phyloP scores from a whole-genome alignment of 2,329 filamentous ascomycete species.

The Boeremia exigua region DNA sequence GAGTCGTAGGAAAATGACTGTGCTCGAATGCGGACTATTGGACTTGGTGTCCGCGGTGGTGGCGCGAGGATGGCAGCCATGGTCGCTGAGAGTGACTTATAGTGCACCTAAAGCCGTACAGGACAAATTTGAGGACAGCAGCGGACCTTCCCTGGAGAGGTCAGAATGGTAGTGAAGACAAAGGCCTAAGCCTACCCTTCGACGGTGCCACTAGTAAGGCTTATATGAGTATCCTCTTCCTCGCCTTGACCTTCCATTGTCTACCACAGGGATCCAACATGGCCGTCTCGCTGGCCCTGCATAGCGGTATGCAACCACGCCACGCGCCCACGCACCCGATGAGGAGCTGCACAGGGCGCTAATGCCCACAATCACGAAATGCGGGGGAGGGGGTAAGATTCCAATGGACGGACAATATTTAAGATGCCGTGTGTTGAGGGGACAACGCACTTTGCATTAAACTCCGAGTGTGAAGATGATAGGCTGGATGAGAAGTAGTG shows the following conservation, averaged over 20 bases:
- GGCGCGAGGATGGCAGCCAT: slow-evolving; percentile 31
- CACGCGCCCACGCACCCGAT: slow-evolving; percentile 21
- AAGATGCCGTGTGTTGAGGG: slow-evolving; percentile 27
- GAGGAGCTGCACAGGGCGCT: slow-evolving; percentile 23
- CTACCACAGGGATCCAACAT: slow-evolving; percentile 16
- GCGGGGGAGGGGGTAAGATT: slow-evolving; percentile 25
- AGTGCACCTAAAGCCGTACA: not conserved
- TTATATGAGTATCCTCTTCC: slow-evolving; percentile 22
- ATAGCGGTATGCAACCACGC: slow-evolving; percentile 33
- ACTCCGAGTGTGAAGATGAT: slow-evolving; percentile 12
- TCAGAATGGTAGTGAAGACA: not conserved
- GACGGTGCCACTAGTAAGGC: slow-evolving; percentile 11
- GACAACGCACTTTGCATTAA: slow-evolving; percentile 44
- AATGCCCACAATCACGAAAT: slow-evolving; percentile 16
- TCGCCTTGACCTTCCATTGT: not conserved
- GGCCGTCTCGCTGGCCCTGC: slow-evolving; percentile 39
- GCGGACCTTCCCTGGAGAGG: not conserved
- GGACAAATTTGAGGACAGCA: not conserved
- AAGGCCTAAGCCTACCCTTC: slow-evolving; percentile 15
- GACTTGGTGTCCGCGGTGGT: slow-evolving; percentile 43
- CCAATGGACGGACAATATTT: slow-evolving; percentile 20
- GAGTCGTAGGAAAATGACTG: slow-evolving; percentile 42
- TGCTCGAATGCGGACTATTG: slow-evolving; percentile 45
- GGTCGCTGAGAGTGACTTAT: not conserved
- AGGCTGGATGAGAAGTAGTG: not conserved